phyloP scores from a whole-genome alignment of 2,329 filamentous ascomycete species.

The Uncinocarpus reesii region DNA sequence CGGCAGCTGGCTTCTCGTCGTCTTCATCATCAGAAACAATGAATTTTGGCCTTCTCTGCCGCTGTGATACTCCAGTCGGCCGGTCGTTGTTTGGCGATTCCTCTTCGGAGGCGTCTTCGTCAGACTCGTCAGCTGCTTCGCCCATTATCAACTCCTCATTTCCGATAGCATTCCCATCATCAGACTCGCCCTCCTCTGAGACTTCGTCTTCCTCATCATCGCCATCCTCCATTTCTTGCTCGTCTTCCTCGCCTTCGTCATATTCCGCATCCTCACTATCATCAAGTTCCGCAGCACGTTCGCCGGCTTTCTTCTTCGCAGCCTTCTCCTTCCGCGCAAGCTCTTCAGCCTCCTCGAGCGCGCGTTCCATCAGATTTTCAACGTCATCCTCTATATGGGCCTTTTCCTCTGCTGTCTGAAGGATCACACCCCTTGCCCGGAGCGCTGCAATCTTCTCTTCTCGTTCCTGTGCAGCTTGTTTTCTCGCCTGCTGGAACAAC shows the following conservation, averaged over 20 bases:
- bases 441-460: slow-evolving; percentile 67
- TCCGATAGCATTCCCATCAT: slow-evolving; percentile 4
- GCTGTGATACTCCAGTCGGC: slow-evolving; percentile 25
- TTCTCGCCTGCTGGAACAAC: slow-evolving; percentile 60
- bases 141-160: slow-evolving; percentile 27
- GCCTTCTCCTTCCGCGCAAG: slow-evolving; percentile 68
- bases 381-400: slow-evolving; percentile 71
- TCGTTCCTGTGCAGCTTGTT: slow-evolving; percentile 69
- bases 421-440: slow-evolving; percentile 64
- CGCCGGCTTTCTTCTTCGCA: slow-evolving; percentile 52
- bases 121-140: slow-evolving; percentile 28
- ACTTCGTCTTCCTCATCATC: slow-evolving; percentile 20
- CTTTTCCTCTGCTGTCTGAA: slow-evolving; percentile 79
- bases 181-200: slow-evolving; percentile 17
- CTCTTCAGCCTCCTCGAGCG: slow-evolving; percentile 66
- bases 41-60: slow-evolving; percentile 43
- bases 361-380: slow-evolving; percentile 79
- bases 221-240: slow-evolving; percentile 30
- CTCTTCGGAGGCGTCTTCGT: slow-evolving; percentile 22
- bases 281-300: slow-evolving; percentile 19
- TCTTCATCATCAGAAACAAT: slow-evolving; percentile 60
- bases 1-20: slow-evolving; percentile 22
- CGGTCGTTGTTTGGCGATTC: slow-evolving; percentile 38
- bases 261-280: slow-evolving; percentile 44
- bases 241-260: slow-evolving; percentile 34